These are phyloP conservation scores for Serendipita sp. DNA, from an alignment of 768 basidiomycete genomes.

Conservation along the genomic window DNA sequence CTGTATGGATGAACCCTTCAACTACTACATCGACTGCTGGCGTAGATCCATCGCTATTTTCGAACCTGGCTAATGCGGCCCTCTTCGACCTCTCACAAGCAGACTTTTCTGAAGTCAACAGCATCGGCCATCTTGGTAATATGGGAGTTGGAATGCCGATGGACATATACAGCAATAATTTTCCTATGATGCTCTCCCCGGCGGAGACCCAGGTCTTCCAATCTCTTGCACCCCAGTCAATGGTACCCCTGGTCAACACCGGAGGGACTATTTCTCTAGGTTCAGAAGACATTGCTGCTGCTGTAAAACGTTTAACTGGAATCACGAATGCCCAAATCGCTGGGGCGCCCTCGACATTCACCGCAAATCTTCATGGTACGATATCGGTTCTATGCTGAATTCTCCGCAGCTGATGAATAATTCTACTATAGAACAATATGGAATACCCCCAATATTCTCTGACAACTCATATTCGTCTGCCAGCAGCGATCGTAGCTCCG, in stretches of 20 bases:
- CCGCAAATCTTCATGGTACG: neutral
- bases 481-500: neutral
- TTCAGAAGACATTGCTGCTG: neutral
- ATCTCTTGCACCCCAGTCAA: neutral
- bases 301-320: neutral
- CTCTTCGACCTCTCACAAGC: neutral
- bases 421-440: neutral
- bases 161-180: neutral
- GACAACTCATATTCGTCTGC: slow-evolving; percentile 3
- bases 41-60: neutral
- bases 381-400: neutral
- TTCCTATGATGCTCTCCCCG: neutral
- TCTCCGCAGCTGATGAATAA: neutral
- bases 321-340: slow-evolving; percentile 1
- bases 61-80: neutral
- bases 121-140: neutral
- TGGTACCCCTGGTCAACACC: neutral
- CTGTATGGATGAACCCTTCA: neutral
- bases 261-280: neutral
- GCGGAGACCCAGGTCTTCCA: neutral
- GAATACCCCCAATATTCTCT: neutral
- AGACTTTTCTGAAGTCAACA: neutral
- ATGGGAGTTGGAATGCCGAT: neutral
- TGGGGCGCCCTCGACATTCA: neutral
- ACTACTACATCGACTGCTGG: neutral